phyloP scores from a whole-genome alignment of 495 filamentous ascomycete genomes.

The Trichoderma gamsii region DNA sequence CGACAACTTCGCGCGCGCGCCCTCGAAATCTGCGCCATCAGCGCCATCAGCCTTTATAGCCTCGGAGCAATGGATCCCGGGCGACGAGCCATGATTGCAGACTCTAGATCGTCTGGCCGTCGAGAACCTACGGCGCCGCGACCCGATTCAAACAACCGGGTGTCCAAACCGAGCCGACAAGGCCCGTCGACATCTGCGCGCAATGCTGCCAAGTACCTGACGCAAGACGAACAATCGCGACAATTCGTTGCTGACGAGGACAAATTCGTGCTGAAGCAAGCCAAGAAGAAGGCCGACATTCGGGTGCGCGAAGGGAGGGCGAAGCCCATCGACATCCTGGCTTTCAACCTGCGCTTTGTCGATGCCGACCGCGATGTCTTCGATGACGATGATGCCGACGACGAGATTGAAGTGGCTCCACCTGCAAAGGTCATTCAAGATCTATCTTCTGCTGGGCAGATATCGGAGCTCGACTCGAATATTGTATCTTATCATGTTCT shows the following conservation, averaged over 20 bases:
- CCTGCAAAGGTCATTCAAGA: conserved; percentile 78
- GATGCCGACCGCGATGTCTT: conserved; percentile 72
- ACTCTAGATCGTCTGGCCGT: conserved; percentile 30
- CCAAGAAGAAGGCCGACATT: conserved; percentile 96
- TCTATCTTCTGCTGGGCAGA: conserved; percentile 55
- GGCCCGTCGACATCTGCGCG: conserved; percentile 23
- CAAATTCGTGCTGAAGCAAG: conserved; percentile 90
- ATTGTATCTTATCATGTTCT: conserved; percentile 79
- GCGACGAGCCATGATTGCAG: conserved; percentile 44
- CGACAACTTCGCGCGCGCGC: neutral
- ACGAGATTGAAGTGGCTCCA: conserved; percentile 65
- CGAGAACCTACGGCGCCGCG: conserved; percentile 42
- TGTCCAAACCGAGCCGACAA: conserved; percentile 38
- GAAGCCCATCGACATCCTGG: conserved; percentile 91
- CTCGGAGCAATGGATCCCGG: conserved; percentile 37
- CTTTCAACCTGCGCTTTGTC: conserved; percentile 81
- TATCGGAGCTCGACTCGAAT: conserved; percentile 75
- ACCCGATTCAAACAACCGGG: conserved; percentile 38
- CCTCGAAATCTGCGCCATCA: too few relatives aligned
- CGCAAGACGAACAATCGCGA: conserved; percentile 64
- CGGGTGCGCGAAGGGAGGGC: conserved; percentile 90
- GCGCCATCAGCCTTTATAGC: neutral
- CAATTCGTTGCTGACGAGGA: conserved; percentile 93
- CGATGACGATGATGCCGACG: conserved; percentile 77
- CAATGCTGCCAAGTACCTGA: conserved; percentile 33